Evolutionary conservation across 352 stramenopile genomes (phyloP), one percentile per base, ranked within the genome.

Genomic region (Phytophthora syringae): DNA sequence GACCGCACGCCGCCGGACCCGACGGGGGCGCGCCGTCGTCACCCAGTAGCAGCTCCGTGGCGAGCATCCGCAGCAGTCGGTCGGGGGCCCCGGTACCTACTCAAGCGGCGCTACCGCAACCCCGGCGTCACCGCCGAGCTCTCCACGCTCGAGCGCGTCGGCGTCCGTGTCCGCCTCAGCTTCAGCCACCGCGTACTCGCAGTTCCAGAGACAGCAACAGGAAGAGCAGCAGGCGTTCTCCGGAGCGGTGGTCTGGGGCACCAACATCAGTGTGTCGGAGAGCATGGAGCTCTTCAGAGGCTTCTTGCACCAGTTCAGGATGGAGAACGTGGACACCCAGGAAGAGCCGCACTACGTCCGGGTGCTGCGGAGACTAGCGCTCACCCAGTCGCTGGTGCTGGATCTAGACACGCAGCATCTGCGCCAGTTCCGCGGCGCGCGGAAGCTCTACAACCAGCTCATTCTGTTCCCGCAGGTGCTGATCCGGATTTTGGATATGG

Each of bases 401-500:
- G 93, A 98, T 72, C 73, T 98, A 10, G 90, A 98, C 70, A 97
- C 90, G 52, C 85, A 95, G 62, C 91, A 98, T 45, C 66, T 98
- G 52, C 71, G 90, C 44, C 82, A 95, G 60, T 96, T 93, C 56
- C 74, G 64, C 1, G 72, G 82, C 44, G 86, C 77, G 3, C 74
- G 96, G 64, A 88, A 92, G 52, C 67, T 99, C 18, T 99, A 99
- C 77, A 90, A 97, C 64, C 97, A 99, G 80, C 80, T 99, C 24
- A 73, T 99, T 22, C 80, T 98, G 34, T 99, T 99, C 76, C 98
- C 94, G 4, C 88, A 97, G 64, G 86, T 94, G 68, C 90, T 99
- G 20, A 97, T 99, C 48, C 94, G 94, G 3, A 93, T 99, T 42
- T 89, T 99, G 72, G 97, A 99, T 80, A 90, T 99, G 74, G 87